phyloP scores from a whole-genome alignment of 192 early-diverging fungal species.

The Linderina pennispora region DNA sequence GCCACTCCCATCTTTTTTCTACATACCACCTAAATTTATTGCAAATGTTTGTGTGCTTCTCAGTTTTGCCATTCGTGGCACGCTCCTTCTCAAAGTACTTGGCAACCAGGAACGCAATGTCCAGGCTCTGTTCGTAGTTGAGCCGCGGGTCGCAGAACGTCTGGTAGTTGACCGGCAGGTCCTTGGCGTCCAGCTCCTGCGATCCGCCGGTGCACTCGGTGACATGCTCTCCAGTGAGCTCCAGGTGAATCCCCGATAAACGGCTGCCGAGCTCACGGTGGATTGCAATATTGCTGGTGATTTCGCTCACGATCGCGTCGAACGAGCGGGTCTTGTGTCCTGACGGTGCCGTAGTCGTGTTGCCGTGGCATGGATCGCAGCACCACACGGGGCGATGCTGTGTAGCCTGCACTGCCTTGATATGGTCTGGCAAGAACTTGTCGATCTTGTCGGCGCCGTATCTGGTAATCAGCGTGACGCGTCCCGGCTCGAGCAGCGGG shows the following conservation, averaged over 20 bases:
- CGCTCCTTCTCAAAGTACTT: conserved; percentile 71
- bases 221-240: conserved; percentile 94
- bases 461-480: conserved; percentile 92
- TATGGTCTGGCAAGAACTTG: conserved; percentile 77
- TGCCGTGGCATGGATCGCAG: conserved; percentile 98
- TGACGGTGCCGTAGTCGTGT: conserved; percentile 75
- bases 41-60: too few species aligned
- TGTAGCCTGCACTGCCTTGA: conserved; percentile 81
- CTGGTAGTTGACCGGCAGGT: conserved; percentile 86
- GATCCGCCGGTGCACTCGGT: conserved; percentile 97
- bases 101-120: conserved; percentile 95
- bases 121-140: conserved; percentile 96
- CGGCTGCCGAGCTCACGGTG: conserved; percentile 68
- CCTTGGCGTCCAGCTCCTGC: conserved; percentile 80
- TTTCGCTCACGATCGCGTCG: conserved; percentile 82
- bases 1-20: too few species aligned
- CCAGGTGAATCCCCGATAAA: conserved; percentile 93
- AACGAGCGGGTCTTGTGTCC: conserved; percentile 91
- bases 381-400: conserved; percentile 91
- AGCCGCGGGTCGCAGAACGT: conserved; percentile 95
- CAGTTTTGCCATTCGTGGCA: background rate
- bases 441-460: conserved; percentile 86
- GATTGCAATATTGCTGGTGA: conserved; percentile 75
- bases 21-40: too few species aligned
- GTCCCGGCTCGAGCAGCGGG: conserved; percentile 79